A percentile compares a stretch with the other conserved stretches of the same genome.
Evolutionary conservation across 2,329 filamentous ascomycete species (phyloP).

Genomic region (Aspergillus chevalieri): DNA sequence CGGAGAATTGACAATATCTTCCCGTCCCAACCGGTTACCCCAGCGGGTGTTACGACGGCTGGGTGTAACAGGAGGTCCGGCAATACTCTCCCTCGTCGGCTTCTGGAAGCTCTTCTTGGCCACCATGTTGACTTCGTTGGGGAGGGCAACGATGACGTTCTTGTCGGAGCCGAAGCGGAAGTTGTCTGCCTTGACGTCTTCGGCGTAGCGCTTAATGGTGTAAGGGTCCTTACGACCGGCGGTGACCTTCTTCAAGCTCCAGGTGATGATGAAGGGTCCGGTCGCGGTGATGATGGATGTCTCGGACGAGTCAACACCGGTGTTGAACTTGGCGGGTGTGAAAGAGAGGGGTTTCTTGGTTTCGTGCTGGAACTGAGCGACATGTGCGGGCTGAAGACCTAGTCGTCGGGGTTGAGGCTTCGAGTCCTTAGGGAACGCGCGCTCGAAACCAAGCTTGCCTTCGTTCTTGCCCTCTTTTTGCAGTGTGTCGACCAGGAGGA

Average conservation of each 20-base stretch:
- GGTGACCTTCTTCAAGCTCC: slow-evolving; percentile 87
- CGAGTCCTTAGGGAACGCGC: slow-evolving; percentile 80
- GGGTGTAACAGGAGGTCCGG: slow-evolving; percentile 48
- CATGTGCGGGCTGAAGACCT: slow-evolving; percentile 80
- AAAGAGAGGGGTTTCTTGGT: slow-evolving; percentile 81
- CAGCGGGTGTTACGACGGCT: slow-evolving; percentile 29
- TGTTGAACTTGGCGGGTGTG: slow-evolving; percentile 90
- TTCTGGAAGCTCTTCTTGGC: slow-evolving; percentile 76
- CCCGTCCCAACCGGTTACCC: slow-evolving; percentile 55
- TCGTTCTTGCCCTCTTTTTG: slow-evolving; percentile 94
- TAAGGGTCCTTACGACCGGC: slow-evolving; percentile 79
- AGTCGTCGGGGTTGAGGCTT: slow-evolving; percentile 92
- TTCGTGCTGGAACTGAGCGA: slow-evolving; percentile 96
- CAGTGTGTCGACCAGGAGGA: slow-evolving; percentile 84
- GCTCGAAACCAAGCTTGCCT: slow-evolving; percentile 96
- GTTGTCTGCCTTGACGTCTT: slow-evolving; percentile 96
- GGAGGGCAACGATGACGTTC: slow-evolving; percentile 93
- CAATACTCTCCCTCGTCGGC: slow-evolving; percentile 90
- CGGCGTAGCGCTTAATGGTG: slow-evolving; percentile 90
- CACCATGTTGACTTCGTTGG: slow-evolving; percentile 98
- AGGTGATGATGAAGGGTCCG: slow-evolving; percentile 93
- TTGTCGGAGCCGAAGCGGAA: slow-evolving; percentile 97
- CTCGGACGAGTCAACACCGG: slow-evolving; percentile 70
- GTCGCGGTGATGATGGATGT: slow-evolving; percentile 96
- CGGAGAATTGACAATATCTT: slow-evolving; percentile 75